A percentile compares a stretch with the other conserved stretches of the same genome.
These are phyloP conservation scores for Amaranthus tricolor DNA, from an alignment of 179 eudicot species.

Conservation along the genomic window DNA sequence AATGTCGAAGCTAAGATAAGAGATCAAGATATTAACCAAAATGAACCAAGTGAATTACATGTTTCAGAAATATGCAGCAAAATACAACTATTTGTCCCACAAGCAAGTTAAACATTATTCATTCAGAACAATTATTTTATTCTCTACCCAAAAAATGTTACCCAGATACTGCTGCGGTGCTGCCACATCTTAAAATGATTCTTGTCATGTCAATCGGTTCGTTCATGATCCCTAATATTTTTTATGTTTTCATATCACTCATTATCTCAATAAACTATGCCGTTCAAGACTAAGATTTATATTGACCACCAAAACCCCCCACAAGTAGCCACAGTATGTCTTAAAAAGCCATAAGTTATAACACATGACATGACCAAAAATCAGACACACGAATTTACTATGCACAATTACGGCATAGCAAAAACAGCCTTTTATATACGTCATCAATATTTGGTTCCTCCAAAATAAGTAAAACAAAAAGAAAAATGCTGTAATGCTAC, in stretches of 20 bases:
- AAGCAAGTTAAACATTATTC: neutral
- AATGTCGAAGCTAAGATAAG: conserved; percentile 2
- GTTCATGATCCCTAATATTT: neutral
- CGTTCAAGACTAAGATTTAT: neutral
- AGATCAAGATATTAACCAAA: neutral
- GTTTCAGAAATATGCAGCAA: neutral
- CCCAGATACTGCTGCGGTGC: neutral
- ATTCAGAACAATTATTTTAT: neutral
- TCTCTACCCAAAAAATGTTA: neutral
- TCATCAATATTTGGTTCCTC: neutral
- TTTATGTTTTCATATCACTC: neutral
- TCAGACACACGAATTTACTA: neutral
- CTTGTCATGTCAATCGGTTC: neutral
- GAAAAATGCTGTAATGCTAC: neutral
- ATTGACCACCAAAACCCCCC: neutral
- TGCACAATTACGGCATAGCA: neutral
- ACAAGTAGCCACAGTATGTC: neutral
- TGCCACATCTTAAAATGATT: neutral
- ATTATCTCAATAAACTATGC: neutral
- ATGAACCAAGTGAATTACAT: neutral
- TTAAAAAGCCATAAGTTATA: neutral
- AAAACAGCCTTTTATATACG: neutral
- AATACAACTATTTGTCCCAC: neutral
- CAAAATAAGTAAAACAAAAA: neutral
- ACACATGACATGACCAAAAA: neutral